Base-by-base conservation (phyloP, 1,284 basidiomycete species). In the Heterobasidion occidentale region DNA sequence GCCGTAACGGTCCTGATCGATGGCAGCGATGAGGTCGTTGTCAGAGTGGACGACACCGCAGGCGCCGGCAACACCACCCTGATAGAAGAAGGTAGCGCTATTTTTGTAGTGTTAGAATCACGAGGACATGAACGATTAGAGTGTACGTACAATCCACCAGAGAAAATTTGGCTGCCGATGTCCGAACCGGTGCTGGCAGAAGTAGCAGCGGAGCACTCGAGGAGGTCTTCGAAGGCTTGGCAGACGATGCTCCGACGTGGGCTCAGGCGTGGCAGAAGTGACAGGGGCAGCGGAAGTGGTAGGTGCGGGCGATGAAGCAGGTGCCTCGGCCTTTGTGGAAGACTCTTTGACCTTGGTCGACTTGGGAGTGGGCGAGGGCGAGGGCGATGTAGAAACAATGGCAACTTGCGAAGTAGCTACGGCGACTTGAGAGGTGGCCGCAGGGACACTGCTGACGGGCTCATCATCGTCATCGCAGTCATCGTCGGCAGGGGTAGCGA, bases 71-170 rank as follows among this genome's bases (percentile, higher is more conserved):
- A 71, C 70, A 46, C 85, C 86, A 52, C 78, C 71, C 74, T 93
- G 90, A 68, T 74, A 79, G 77, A 78, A 91, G 73, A 70, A 92
- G 27, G 90, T 92, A 33, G 81, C 89, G 61, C 81, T 84, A 57
- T 6, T n/a, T 46, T 19, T 5, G 44, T 36, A 53, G 48, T 14
- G 15, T 54, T 7, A 56, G 19, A 61, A 27, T 27, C 27, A 27
- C 6, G 27, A 27, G 27, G 3, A 5, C 27, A 61, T 17, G 12
- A 38, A 50, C 19, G 62, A 63, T 27, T 27, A 27, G 27, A 27
- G 62, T 63, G 48, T 1, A 71, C 79, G 59, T 71, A 83, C 84
- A 74, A 60, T 71, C 83, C 82, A 55, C 70, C 77, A 1, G 60
- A 59, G 62, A 68, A 60, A n/a, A 61, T 17, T 14, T 59, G 54